A percentile compares a stretch with the other conserved stretches of the same genome.
These are phyloP conservation scores for Parascedosporium putredinis DNA, from an alignment of 2,329 filamentous ascomycete species.

Conservation along the genomic window DNA sequence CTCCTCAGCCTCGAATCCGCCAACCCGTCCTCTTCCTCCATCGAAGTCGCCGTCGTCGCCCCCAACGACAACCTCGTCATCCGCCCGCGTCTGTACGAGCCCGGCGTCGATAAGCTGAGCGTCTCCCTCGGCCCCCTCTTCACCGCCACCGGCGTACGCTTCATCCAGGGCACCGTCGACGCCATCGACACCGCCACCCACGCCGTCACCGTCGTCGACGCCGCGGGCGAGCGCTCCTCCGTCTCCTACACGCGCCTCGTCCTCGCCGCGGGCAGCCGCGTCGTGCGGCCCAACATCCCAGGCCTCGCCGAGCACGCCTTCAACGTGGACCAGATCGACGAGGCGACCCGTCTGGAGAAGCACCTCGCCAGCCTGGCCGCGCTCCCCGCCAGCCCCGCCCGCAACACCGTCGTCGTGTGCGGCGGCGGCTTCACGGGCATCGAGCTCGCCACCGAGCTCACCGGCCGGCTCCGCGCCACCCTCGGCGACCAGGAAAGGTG, in stretches of 20 bases:
- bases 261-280: conserved; percentile 24
- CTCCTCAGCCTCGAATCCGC: conserved; percentile 15
- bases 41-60: conserved; percentile 22
- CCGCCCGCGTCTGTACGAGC: conserved; percentile 24
- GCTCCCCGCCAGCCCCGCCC: conserved; percentile 15
- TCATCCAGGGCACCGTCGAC: conserved; percentile 16
- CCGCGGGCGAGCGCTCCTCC: conserved; percentile 6
- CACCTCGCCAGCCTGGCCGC: conserved; percentile 20
- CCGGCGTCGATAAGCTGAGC: conserved; percentile 17
- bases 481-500: not conserved
- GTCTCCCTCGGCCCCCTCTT: conserved; percentile 17
- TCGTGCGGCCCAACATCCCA: conserved; percentile 19
- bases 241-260: conserved; percentile 24
- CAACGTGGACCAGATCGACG: conserved; percentile 21
- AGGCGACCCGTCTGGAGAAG: conserved; percentile 17
- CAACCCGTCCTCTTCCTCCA: conserved; percentile 1
- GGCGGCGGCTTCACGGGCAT: conserved; percentile 26
- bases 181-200: conserved; percentile 14
- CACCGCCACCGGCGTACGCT: conserved; percentile 16
- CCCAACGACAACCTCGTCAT: conserved; percentile 22
- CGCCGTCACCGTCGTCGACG: conserved; percentile 10
- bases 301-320: conserved; percentile 24
- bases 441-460: conserved; percentile 21
- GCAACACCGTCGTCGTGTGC: conserved; percentile 24
- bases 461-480: conserved; percentile 17